Evolutionary conservation across 2,329 filamentous ascomycete genomes (phyloP).

Genomic region (Parastagonospora avenae): DNA sequence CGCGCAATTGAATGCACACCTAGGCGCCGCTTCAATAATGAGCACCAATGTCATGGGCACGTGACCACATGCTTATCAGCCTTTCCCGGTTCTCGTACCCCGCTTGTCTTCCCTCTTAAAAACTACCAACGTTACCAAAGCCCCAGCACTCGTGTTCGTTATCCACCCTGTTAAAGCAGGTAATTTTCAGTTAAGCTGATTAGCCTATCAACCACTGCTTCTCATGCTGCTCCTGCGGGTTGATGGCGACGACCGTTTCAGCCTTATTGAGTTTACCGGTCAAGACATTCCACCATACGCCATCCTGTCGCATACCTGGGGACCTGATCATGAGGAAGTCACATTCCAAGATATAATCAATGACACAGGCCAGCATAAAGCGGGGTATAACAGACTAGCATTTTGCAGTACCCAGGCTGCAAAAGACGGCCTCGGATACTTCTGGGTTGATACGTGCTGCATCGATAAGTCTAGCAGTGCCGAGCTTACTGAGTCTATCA

Average conservation of each 20-base stretch:
- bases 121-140: no score
- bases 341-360: slow-evolving; percentile 9
- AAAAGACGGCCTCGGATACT: slow-evolving; percentile 10
- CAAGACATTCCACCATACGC: slow-evolving; percentile 11
- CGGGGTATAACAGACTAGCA: slow-evolving; percentile 10
- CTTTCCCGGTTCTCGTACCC: no score
- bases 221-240: slow-evolving; percentile 19
- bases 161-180: no score
- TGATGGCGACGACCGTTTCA: slow-evolving; percentile 7
- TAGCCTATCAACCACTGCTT: not conserved
- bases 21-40: no score
- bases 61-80: no score
- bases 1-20: no score
- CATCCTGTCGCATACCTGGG: slow-evolving; percentile 24
- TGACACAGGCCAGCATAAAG: slow-evolving; percentile 1
- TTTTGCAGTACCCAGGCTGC: slow-evolving; percentile 18
- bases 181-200: no score
- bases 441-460: slow-evolving; percentile 25
- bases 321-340: slow-evolving; percentile 11
- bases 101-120: no score
- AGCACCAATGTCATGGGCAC: no score
- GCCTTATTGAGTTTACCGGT: slow-evolving; percentile 3
- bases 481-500: slow-evolving; percentile 18
- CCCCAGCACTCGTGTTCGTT: no score
- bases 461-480: slow-evolving; percentile 18